A percentile compares a stretch with the other conserved stretches of the same genome.
These are phyloP conservation scores for Colletotrichum sansevieriae DNA, from an alignment of 2,329 filamentous ascomycete genomes.

Conservation along the genomic window DNA sequence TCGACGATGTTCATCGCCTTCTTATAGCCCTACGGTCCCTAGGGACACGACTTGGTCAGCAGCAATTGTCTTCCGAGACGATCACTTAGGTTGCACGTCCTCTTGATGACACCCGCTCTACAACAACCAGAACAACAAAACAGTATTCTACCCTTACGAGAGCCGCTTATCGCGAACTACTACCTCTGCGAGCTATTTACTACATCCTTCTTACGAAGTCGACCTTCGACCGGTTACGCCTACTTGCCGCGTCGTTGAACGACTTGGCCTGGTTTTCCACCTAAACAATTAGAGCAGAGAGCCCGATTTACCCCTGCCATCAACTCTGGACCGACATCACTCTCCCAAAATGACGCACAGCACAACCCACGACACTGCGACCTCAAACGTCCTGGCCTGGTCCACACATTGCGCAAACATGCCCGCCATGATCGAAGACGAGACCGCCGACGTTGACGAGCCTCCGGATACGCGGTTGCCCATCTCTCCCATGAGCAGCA, in stretches of 20 bases:
- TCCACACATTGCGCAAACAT: constrained; percentile 58
- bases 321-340: constrained; percentile 22
- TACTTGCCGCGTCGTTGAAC: constrained; percentile 40
- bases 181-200: constrained; percentile 3
- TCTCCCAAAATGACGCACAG: constrained; percentile 53
- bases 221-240: constrained; percentile 33
- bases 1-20: constrained; percentile 46
- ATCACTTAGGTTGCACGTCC: constrained; percentile 33
- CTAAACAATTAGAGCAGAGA: not conserved
- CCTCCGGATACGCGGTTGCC: constrained; percentile 75
- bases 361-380: constrained; percentile 52
- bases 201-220: constrained; percentile 24
- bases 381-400: constrained; percentile 61
- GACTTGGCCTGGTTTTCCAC: constrained; percentile 28
- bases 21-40: constrained; percentile 59
- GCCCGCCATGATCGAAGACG: constrained; percentile 64
- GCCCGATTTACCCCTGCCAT: constrained; percentile 19
- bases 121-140: constrained; percentile 17
- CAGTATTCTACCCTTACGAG: not conserved
- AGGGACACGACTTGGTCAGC: constrained; percentile 54
- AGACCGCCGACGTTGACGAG: constrained; percentile 86
- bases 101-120: constrained; percentile 30
- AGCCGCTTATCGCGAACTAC: constrained; percentile 20
- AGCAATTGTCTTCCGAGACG: constrained; percentile 36
- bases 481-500: constrained; percentile 48